These are phyloP conservation scores for Fusarium nurragi DNA, from an alignment of 2,329 filamentous ascomycete species.

Conservation along the genomic window DNA sequence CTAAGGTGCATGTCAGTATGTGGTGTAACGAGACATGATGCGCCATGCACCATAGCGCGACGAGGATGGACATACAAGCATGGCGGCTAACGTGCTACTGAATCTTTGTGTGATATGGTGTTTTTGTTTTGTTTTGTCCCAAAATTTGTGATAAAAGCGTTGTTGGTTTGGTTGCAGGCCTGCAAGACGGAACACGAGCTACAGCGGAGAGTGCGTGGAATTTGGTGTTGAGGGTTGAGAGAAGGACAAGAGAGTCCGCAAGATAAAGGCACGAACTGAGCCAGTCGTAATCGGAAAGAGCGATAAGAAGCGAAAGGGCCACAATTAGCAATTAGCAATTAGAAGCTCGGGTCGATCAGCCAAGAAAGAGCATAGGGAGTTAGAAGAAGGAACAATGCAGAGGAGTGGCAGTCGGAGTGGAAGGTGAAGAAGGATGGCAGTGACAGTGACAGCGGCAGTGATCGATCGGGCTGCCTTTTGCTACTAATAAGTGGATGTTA, in stretches of 20 bases:
- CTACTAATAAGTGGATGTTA: not conserved
- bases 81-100: conserved; percentile 24
- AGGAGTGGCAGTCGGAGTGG: not conserved
- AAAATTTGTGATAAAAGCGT: conserved; percentile 18
- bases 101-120: not conserved
- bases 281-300: conserved; percentile 31
- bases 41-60: not conserved
- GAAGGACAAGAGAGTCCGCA: not conserved
- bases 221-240: conserved; percentile 5
- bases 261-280: conserved; percentile 16
- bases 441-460: not conserved
- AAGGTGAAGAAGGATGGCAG: not conserved
- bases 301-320: conserved; percentile 36
- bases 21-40: not conserved
- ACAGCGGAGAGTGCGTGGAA: conserved; percentile 6
- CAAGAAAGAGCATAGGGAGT: conserved; percentile 33
- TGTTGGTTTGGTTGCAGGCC: conserved; percentile 2
- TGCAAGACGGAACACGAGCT: conserved; percentile 6
- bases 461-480: not conserved
- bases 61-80: conserved; percentile 41
- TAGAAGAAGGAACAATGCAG: conserved; percentile 13
- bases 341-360: too few species aligned
- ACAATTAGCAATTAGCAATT: conserved; percentile 17
- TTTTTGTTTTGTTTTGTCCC: not conserved
- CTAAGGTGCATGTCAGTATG: conserved; percentile 36